Conservation (phyloP, 768 basidiomycete species). For the Kwoniella dejecticola region DNA sequence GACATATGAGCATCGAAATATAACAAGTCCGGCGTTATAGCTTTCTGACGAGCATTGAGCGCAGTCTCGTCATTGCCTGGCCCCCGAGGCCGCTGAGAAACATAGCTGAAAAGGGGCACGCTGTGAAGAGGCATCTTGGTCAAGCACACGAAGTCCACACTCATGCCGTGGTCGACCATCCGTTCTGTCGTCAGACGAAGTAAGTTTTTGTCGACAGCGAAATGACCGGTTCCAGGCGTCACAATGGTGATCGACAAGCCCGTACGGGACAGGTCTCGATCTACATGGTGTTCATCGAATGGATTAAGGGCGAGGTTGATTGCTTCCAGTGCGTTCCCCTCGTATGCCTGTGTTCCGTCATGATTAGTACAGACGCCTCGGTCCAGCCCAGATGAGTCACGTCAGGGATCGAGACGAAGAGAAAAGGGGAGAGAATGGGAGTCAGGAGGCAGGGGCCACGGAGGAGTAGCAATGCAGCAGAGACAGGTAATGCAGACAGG, state of each 20-base stretch:
- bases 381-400: no score
- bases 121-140: conserved; percentile 90
- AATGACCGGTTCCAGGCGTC: conserved; percentile 92
- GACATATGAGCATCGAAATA: conserved; percentile 48
- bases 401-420: no score
- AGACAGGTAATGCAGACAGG: neutral
- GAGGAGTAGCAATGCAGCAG: neutral
- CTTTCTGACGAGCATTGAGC: conserved; percentile 13
- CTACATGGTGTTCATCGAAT: conserved; percentile 90
- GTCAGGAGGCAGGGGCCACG: no score
- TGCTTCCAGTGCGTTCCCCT: conserved; percentile 92
- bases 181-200: conserved; percentile 89
- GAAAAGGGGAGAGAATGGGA: no score
- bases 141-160: conserved; percentile 81
- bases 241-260: conserved; percentile 80
- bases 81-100: conserved; percentile 61
- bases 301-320: conserved; percentile 90
- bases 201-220: conserved; percentile 84
- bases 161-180: conserved; percentile 90
- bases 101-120: conserved; percentile 89
- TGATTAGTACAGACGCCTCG: neutral
- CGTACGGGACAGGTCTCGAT: conserved; percentile 86
- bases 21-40: conserved; percentile 59
- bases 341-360: conserved; percentile 70
- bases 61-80: conserved; percentile 17